Conservation (phyloP, 1,284 basidiomycete genomes). For the Microbotryomycetes sp. region DNA sequence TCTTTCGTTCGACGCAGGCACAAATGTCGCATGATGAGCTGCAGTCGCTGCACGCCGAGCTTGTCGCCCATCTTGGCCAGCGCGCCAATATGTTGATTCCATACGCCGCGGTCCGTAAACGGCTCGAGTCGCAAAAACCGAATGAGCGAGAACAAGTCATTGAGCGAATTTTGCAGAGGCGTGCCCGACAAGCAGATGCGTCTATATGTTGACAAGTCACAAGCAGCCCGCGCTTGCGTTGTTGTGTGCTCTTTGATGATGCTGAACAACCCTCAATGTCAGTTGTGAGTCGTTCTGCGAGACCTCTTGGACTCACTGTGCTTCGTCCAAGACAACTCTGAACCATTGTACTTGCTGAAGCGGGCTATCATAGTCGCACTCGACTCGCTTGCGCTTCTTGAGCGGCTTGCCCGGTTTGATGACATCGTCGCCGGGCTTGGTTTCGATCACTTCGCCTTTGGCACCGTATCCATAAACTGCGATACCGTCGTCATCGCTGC, state of each 20-base stretch:
- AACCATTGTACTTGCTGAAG: constrained; percentile 97
- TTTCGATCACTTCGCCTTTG: constrained; percentile 55
- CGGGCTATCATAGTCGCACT: constrained; percentile 52
- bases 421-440: constrained; percentile 46
- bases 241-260: constrained; percentile 95
- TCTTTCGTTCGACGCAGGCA: constrained; percentile 95
- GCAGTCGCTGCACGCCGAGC: constrained; percentile 85
- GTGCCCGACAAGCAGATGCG: constrained; percentile 93
- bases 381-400: constrained; percentile 37
- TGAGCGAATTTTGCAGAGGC: constrained; percentile 96
- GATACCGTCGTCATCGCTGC: constrained; percentile 51
- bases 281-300: constrained; percentile 1
- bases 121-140: constrained; percentile 90
- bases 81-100: constrained; percentile 86
- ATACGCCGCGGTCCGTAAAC: constrained; percentile 83
- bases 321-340: constrained; percentile 93
- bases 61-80: constrained; percentile 87
- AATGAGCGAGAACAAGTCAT: constrained; percentile 93
- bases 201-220: constrained; percentile 87
- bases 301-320: constrained; percentile 64
- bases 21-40: constrained; percentile 94
- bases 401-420: constrained; percentile 46
- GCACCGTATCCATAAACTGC: constrained; percentile 56
- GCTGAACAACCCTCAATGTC: constrained; percentile 49
- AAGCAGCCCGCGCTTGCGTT: constrained; percentile 87